phyloP scores from a whole-genome alignment of 345 rosid species.

The Gossypium rotundifolium region DNA sequence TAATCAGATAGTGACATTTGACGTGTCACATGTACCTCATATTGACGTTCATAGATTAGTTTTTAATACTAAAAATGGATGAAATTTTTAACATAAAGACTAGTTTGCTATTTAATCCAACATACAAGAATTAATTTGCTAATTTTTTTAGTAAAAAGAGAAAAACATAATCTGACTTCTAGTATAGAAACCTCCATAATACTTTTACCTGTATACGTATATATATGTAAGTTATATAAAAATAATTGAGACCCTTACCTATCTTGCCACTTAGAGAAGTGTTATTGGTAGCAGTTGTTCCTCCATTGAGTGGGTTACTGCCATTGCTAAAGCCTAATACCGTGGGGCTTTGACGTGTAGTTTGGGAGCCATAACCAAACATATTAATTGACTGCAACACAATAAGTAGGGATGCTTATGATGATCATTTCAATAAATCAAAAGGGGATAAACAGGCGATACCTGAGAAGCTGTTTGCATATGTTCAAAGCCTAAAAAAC shows the following conservation, averaged over 20 bases:
- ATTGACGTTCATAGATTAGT: too few species aligned
- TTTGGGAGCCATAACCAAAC: constrained; percentile 38
- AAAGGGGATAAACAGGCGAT: not conserved
- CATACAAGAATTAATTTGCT: too few species aligned
- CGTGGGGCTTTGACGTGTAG: constrained; percentile 29
- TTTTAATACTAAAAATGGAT: too few species aligned
- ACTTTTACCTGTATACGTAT: not conserved
- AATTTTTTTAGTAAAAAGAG: too few species aligned
- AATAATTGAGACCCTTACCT: not conserved
- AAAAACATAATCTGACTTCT: too few species aligned
- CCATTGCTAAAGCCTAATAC: constrained; percentile 21
- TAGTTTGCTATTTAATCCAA: too few species aligned
- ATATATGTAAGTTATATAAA: not conserved
- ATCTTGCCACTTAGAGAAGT: constrained; percentile 28
- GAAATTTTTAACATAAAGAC: too few species aligned
- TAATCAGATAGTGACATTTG: too few species aligned
- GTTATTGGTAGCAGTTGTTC: constrained; percentile 24
- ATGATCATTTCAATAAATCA: not conserved
- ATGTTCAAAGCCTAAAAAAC: constrained; percentile 41
- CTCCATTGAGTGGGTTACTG: constrained; percentile 15
- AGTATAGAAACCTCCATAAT: too few species aligned
- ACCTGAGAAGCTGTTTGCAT: constrained; percentile 53
- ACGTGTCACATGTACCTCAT: too few species aligned
- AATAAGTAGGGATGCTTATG: not conserved
- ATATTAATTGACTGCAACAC: constrained; percentile 44